phyloP scores from a whole-genome alignment of 192 early-diverging fungal genomes.

The Endogone sp. region DNA sequence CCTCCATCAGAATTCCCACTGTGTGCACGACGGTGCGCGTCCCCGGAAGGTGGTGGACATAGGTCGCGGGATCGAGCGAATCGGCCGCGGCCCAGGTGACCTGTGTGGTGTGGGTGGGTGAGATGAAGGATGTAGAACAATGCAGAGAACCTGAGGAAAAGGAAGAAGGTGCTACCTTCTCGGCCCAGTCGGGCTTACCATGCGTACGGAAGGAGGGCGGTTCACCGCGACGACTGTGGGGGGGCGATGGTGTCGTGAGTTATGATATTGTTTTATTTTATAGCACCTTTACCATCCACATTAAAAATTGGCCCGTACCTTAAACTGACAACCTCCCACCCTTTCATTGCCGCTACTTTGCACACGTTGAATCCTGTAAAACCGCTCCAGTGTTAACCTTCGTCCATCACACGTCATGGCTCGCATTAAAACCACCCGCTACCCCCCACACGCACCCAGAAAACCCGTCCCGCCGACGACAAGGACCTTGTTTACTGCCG shows the following conservation, averaged over 20 bases:
- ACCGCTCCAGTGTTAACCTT: background rate
- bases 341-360: slow-evolving; percentile 34
- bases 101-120: slow-evolving; percentile 4
- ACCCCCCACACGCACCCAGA: slow-evolving; percentile 53
- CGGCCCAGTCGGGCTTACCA: slow-evolving; percentile 22
- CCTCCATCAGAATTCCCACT: slow-evolving; percentile 68
- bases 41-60: slow-evolving; percentile 42
- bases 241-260: background rate
- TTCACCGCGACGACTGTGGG: slow-evolving; percentile 23
- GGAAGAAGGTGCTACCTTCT: slow-evolving; percentile 20
- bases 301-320: slow-evolving; percentile 34
- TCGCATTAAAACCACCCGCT: too few relatives aligned
- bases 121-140: background rate
- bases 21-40: slow-evolving; percentile 68
- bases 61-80: slow-evolving; percentile 57
- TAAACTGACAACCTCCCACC: slow-evolving; percentile 48
- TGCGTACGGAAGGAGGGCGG: slow-evolving; percentile 5
- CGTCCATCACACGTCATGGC: background rate
- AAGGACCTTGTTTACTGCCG: slow-evolving; percentile 35
- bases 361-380: slow-evolving; percentile 41
- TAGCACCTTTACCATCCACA: too few relatives aligned
- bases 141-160: background rate
- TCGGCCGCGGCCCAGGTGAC: slow-evolving; percentile 62
- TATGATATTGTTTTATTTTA: background rate
- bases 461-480: slow-evolving; percentile 63